Conservation (phyloP, 1,284 basidiomycete genomes). For the Puccinia polysora region DNA sequence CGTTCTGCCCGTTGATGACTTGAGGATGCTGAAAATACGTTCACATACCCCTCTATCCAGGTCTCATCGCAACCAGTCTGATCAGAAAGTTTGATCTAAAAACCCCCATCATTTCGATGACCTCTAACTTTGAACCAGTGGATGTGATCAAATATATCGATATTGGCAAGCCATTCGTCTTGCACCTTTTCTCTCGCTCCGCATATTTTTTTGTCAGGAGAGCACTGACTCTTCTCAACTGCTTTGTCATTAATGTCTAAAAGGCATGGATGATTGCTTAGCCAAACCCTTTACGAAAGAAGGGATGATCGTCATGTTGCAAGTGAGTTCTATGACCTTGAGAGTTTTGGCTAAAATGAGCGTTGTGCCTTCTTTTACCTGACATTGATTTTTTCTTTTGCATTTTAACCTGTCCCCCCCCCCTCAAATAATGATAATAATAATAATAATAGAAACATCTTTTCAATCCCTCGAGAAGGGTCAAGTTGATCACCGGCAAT, state of each 20-base stretch:
- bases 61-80: constrained; percentile 77
- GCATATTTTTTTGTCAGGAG: neutral
- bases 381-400: neutral
- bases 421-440: neutral
- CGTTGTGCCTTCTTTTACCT: neutral
- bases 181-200: neutral
- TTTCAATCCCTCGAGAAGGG: constrained; percentile 6
- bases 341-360: neutral
- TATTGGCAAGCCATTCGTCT: constrained; percentile 57
- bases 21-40: neutral
- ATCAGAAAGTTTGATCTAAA: constrained; percentile 89
- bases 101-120: constrained; percentile 97
- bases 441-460: constrained; percentile 23
- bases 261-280: constrained; percentile 93
- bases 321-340: constrained; percentile 20
- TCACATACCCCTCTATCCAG: constrained; percentile 41
- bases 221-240: constrained; percentile 40
- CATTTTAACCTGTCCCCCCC: neutral
- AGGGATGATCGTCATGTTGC: constrained; percentile 77
- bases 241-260: no score
- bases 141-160: constrained; percentile 89
- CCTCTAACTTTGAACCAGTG: constrained; percentile 81
- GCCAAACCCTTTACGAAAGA: constrained; percentile 95
- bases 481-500: constrained; percentile 10
- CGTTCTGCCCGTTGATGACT: neutral